These are phyloP conservation scores for Yamadazyma spencermartinsiae DNA, from an alignment of 1,139 yeast species.

Conservation along the genomic window DNA sequence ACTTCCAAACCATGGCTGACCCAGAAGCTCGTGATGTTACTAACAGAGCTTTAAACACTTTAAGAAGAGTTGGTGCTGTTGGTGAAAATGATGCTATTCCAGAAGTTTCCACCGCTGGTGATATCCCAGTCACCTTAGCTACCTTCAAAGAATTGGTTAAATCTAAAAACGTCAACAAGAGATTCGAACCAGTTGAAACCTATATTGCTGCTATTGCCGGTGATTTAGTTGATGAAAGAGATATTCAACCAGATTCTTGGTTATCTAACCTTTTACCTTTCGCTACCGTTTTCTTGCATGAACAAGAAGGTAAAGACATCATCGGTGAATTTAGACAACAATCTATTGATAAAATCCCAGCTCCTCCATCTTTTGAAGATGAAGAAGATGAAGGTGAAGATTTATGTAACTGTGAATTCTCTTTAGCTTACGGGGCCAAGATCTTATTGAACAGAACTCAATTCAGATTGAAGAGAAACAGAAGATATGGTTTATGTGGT, in stretches of 20 bases:
- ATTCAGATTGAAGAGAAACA: slow-evolving; percentile 98
- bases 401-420: slow-evolving; percentile 99
- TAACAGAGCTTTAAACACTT: slow-evolving; percentile 92
- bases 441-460: slow-evolving; percentile 99
- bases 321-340: slow-evolving; percentile 94
- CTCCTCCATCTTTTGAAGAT: slow-evolving; percentile 92
- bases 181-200: slow-evolving; percentile 74
- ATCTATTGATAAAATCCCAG: slow-evolving; percentile 97
- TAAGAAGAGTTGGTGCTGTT: slow-evolving; percentile 98
- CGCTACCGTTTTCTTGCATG: slow-evolving; percentile 94
- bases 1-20: slow-evolving; percentile 96
- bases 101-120: slow-evolving; percentile 98
- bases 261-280: slow-evolving; percentile 83
- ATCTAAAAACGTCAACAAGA: slow-evolving; percentile 59
- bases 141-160: slow-evolving; percentile 75
- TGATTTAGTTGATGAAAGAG: slow-evolving; percentile 98
- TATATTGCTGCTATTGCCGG: slow-evolving; percentile 97
- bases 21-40: slow-evolving; percentile 99
- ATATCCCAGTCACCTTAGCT: slow-evolving; percentile 78
- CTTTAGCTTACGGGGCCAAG: slow-evolving; percentile 99
- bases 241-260: slow-evolving; percentile 92
- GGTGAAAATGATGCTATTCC: slow-evolving; percentile 87
- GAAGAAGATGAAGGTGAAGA: slow-evolving; percentile 99
- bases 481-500: slow-evolving; percentile 99
- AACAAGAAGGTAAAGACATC: slow-evolving; percentile 84